These are phyloP conservation scores for Sporothrix phasma DNA, from an alignment of 2,329 filamentous ascomycete genomes.

Conservation along the genomic window DNA sequence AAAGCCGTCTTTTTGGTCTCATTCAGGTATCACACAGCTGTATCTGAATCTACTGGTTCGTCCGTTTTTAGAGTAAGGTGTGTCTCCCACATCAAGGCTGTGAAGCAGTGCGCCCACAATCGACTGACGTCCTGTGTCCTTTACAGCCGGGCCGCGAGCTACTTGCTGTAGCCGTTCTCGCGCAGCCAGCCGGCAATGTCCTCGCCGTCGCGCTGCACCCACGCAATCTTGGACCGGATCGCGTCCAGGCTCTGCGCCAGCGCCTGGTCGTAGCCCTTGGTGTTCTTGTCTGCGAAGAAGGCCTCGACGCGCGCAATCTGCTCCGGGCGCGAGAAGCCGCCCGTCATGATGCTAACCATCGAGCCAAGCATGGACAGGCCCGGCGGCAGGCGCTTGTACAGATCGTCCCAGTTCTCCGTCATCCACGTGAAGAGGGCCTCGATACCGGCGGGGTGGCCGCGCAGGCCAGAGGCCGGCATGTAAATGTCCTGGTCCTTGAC, in stretches of 20 bases:
- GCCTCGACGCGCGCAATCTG: slow-evolving; percentile 66
- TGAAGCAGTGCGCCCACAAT: neutral
- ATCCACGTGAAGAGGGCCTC: slow-evolving; percentile 74
- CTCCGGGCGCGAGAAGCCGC: slow-evolving; percentile 65
- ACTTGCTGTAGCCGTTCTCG: slow-evolving; percentile 25
- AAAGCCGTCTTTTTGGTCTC: neutral
- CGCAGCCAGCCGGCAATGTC: slow-evolving; percentile 48
- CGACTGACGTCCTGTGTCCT: too few relatives aligned
- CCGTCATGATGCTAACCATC: slow-evolving; percentile 73
- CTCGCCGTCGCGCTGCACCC: slow-evolving; percentile 64
- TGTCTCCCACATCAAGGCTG: neutral
- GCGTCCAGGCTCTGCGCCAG: slow-evolving; percentile 83
- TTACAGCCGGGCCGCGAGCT: slow-evolving; percentile 8
- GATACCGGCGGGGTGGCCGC: slow-evolving; percentile 67
- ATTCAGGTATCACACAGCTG: neutral
- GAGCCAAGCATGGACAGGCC: slow-evolving; percentile 75
- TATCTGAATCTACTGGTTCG: slow-evolving; percentile 5
- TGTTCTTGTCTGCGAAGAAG: slow-evolving; percentile 77
- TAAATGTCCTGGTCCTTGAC: slow-evolving; percentile 95
- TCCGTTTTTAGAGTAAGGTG: slow-evolving; percentile 1
- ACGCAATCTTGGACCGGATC: slow-evolving; percentile 73
- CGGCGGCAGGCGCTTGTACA: slow-evolving; percentile 76
- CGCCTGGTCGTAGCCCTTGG: slow-evolving; percentile 74
- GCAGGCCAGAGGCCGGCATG: slow-evolving; percentile 70
- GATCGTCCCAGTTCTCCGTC: slow-evolving; percentile 76